A percentile compares a stretch with the other conserved stretches of the same genome.
Evolutionary conservation across 2,329 filamentous ascomycete genomes (phyloP).

Genomic region (Colletotrichum aenigma): DNA sequence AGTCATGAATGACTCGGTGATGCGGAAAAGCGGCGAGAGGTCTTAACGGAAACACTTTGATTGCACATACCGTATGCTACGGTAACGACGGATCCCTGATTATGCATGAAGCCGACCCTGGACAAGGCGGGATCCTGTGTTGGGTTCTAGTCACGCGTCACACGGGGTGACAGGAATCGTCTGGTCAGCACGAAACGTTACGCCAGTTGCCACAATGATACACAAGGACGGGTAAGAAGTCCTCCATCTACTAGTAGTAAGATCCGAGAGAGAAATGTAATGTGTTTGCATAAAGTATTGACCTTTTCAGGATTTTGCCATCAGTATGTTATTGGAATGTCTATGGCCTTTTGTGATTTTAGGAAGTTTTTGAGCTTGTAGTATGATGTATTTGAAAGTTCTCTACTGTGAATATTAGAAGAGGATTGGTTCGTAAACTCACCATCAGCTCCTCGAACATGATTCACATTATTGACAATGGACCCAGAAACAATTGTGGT

Average conservation of each 20-base stretch:
- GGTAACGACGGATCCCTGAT: background rate
- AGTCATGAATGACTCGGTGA: background rate
- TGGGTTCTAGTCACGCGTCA: background rate
- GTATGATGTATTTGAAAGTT: too few species aligned
- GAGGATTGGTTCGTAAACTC: too few species aligned
- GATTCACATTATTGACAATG: too few species aligned
- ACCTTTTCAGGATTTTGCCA: background rate
- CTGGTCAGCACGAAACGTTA: background rate
- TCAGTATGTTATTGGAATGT: background rate
- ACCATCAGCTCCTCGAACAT: too few species aligned
- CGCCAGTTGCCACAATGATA: background rate
- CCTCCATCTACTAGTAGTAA: fast-evolving
- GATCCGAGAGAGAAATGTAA: fast-evolving
- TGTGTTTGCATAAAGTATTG: fast-evolving
- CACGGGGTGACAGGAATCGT: background rate
- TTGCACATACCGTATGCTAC: background rate
- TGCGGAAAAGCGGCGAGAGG: background rate
- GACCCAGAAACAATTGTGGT: background rate
- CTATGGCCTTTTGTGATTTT: fast-evolving
- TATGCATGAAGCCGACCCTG: background rate
- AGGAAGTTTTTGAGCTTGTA: too few species aligned
- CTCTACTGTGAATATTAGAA: too few species aligned
- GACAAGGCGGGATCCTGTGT: background rate
- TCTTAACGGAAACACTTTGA: background rate
- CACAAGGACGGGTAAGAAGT: background rate